These are phyloP conservation scores for Penicillium sp. DNA, from an alignment of 2,329 filamentous ascomycete species.

Conservation along the genomic window DNA sequence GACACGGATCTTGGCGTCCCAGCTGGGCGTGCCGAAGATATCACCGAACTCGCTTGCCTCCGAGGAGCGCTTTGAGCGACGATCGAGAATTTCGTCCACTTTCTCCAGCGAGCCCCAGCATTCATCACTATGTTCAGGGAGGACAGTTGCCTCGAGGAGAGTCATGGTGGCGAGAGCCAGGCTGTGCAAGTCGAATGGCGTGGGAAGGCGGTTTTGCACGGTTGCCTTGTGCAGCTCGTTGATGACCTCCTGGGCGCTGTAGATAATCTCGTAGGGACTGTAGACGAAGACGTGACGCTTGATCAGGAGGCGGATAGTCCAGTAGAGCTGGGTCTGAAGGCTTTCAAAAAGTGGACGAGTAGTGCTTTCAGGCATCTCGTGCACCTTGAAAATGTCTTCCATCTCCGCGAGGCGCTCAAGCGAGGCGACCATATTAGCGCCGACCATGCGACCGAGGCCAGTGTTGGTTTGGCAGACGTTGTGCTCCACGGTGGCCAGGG, in stretches of 20 bases:
- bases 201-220: constrained; percentile 32
- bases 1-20: constrained; percentile 45
- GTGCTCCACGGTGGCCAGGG: constrained; percentile 36
- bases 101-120: constrained; percentile 51
- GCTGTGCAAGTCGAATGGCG: constrained; percentile 47
- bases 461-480: constrained; percentile 41
- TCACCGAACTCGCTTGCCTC: constrained; percentile 39
- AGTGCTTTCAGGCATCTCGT: constrained; percentile 30
- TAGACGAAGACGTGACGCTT: constrained; percentile 48
- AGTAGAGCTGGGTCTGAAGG: constrained; percentile 45
- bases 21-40: constrained; percentile 42
- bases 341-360: constrained; percentile 37
- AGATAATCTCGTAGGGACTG: constrained; percentile 45
- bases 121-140: constrained; percentile 41
- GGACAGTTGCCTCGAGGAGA: constrained; percentile 45
- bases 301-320: constrained; percentile 45
- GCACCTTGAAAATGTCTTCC: constrained; percentile 35
- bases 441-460: constrained; percentile 40
- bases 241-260: constrained; percentile 43
- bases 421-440: constrained; percentile 38
- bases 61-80: constrained; percentile 40
- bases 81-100: constrained; percentile 53
- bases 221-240: constrained; percentile 43
- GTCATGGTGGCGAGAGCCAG: constrained; percentile 46
- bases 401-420: constrained; percentile 43